Base-by-base conservation (phyloP, 208 protist genomes). In the Crithidia thermophila region DNA sequence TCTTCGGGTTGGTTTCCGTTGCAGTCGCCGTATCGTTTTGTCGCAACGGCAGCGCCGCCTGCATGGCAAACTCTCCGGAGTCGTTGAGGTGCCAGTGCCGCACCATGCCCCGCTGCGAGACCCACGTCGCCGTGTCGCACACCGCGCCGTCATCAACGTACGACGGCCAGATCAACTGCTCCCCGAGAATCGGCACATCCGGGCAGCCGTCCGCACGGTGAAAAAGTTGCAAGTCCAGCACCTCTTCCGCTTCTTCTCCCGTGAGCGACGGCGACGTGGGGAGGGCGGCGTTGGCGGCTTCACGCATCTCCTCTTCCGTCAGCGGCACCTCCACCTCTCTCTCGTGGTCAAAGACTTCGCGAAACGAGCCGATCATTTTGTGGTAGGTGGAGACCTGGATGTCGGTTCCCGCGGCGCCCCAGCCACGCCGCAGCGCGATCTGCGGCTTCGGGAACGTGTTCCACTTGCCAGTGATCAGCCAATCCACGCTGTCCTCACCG, bases 81-180 rank as follows among this genome's bases (percentile, higher is more conserved):
- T 97, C 94, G 71, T 97, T 91, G 30, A 97, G 72, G 67, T 94
- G 91, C 91, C 94, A 97, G 82, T 88, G 93, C 0, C 87, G 91
- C 25, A 89, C 42, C 27, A 85, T 85, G 0, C 87, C 89, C 14
- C 75, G 67, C 55, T 96, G 87, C 7, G 91, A 94, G 18, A 93
- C 64, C 49, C 80, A 79, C 20, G 91, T 97, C 25, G 91, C 90
- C 34, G 86, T 86, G 56, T 94, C 91, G 59, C 89, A 89, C 20
- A 93, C 75, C 16, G 84, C 87, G n/a, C 75, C 76, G 53, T 93
- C 86, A 20, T 85, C 84, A 18, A 94, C 23, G 62, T 79, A 87
- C 4, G 69, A 69, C 20, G 91, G 94, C 91, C 94, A 97, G 16
- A 77, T 8, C n/a, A 97, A 69, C 13, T 64, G 47, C 31, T 89